Conservation (phyloP, 768 basidiomycete species). For the Mycena maculata region DNA sequence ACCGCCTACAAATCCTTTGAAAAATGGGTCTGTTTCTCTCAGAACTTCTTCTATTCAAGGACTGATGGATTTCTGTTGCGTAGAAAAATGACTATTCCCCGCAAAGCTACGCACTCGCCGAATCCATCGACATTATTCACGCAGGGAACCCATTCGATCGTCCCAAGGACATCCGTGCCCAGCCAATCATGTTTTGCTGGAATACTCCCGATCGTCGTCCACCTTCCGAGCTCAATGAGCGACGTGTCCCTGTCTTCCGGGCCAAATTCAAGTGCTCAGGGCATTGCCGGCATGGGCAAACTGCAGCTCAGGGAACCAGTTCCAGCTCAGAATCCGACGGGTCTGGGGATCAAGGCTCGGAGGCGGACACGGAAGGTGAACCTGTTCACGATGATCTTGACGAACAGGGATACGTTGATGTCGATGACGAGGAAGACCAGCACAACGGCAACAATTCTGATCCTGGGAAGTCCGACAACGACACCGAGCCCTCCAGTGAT, state of each 20-base stretch:
- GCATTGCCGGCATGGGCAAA: slow-evolving; percentile 8
- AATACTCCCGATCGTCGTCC: slow-evolving; percentile 1
- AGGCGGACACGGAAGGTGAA: background rate
- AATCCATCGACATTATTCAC: slow-evolving; percentile 1
- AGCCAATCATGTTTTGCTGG: slow-evolving; percentile 14
- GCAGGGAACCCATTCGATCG: slow-evolving; percentile 19
- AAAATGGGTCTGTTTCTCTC: background rate
- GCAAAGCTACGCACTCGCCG: background rate
- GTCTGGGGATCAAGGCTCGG: too few relatives aligned
- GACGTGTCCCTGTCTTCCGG: slow-evolving; percentile 15
- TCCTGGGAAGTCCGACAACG: background rate
- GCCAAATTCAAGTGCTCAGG: slow-evolving; percentile 8
- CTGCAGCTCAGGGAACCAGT: background rate
- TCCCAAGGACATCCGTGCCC: slow-evolving; percentile 21
- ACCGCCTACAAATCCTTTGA: background rate
- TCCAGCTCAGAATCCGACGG: background rate
- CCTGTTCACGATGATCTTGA: background rate
- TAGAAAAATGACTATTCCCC: slow-evolving; percentile 29
- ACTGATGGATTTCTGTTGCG: background rate
- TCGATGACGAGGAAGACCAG: background rate
- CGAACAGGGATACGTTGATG: background rate
- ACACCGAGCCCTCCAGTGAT: background rate
- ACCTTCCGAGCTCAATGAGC: background rate
- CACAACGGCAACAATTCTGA: background rate
- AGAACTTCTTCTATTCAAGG: background rate